Conservation (phyloP, 2,329 filamentous ascomycete species). For the Pestalotiopsis fici region DNA sequence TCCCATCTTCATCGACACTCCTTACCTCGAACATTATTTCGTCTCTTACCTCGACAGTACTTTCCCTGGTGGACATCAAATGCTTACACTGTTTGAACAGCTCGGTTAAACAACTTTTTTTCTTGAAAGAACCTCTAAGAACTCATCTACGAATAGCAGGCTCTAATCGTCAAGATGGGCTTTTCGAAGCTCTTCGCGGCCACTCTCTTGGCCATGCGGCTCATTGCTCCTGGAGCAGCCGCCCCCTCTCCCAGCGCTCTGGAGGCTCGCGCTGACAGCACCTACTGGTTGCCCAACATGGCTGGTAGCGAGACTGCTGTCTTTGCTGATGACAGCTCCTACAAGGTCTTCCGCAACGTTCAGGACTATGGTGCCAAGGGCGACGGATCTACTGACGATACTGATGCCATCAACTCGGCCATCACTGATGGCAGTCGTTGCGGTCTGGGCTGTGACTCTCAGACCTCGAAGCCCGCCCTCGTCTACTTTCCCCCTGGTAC, state of each 20-base stretch:
- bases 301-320: conserved; percentile 68
- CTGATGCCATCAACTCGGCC: conserved; percentile 82
- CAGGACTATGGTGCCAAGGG: conserved; percentile 74
- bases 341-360: conserved; percentile 77
- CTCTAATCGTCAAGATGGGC: conserved; percentile 30
- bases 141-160: conserved; percentile 26
- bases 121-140: conserved; percentile 12
- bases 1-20: neutral
- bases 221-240: conserved; percentile 21
- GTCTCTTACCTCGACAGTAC: neutral
- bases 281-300: conserved; percentile 74
- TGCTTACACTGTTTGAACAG: neutral
- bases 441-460: conserved; percentile 78
- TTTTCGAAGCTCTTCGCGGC: conserved; percentile 28
- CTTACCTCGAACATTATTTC: neutral
- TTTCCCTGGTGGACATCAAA: conserved; percentile 5
- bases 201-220: conserved; percentile 25
- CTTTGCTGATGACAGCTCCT: conserved; percentile 59
- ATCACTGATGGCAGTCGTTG: conserved; percentile 80
- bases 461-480: conserved; percentile 79
- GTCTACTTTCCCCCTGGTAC: conserved; percentile 91
- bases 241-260: conserved; percentile 20
- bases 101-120: conserved; percentile 5
- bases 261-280: conserved; percentile 34
- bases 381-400: conserved; percentile 76